Evolutionary conservation across 1,284 basidiomycete species (phyloP).

Genomic region (Melampsora abietis-canadensis): DNA sequence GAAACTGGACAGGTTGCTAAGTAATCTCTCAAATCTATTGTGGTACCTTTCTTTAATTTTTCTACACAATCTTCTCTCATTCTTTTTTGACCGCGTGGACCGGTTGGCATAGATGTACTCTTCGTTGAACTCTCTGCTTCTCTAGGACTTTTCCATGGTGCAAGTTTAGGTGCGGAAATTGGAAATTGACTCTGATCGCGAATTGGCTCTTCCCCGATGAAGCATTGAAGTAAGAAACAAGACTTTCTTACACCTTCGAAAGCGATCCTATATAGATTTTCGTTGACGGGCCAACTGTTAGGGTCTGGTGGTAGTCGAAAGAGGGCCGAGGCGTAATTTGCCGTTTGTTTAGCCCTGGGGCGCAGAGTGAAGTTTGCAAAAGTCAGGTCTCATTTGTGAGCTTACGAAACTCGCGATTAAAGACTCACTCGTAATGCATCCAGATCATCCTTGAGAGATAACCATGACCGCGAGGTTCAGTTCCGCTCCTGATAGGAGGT

Average conservation of each 20-base stretch:
- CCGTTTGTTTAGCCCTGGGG: conserved; percentile 3
- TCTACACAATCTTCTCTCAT: neutral
- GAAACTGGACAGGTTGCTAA: conserved; percentile 2
- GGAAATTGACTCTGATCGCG: neutral
- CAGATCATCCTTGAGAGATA: conserved; percentile 1
- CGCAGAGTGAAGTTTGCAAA: no score
- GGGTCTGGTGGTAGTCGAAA: conserved; percentile 8
- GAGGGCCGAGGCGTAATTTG: conserved; percentile 14
- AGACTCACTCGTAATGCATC: conserved; percentile 11
- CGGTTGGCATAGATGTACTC: neutral
- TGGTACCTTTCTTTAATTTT: neutral
- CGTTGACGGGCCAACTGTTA: neutral
- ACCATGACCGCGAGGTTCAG: neutral
- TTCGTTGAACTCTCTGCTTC: neutral
- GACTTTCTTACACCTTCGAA: neutral
- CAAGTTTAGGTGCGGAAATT: conserved; percentile 1
- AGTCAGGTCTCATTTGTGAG: neutral
- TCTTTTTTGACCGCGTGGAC: neutral
- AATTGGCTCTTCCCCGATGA: conserved; percentile 6
- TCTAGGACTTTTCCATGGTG: neutral
- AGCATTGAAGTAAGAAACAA: neutral
- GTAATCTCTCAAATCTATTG: neutral
- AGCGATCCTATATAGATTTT: neutral
- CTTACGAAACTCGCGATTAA: neutral
- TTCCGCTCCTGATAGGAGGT: neutral